Base-by-base conservation (phyloP, 2,329 filamentous ascomycete genomes). In the Teratosphaeria gauchensis region DNA sequence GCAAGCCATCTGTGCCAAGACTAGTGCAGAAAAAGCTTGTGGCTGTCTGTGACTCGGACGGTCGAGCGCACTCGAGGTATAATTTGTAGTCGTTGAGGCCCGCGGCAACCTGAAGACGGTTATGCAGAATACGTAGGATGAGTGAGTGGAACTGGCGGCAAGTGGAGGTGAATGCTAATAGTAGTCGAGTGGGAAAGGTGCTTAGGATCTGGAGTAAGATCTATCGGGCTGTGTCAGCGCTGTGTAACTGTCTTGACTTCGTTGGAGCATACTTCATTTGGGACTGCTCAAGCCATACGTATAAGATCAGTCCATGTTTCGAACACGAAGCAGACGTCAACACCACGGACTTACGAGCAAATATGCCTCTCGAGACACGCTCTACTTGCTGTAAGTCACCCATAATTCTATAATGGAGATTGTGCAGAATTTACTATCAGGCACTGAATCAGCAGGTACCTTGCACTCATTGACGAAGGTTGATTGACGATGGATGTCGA, bases 61-160 rank as follows among this genome's bases (percentile, higher is more conserved):
- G 89, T 63, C 88, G 88, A 68, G 88, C 92, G 71, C 87, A 90
- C 74, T 92, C 88, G 51, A 95, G 82, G 42, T 92, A 83, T 46
- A 94, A 74, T 57, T 85, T 82, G 67, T 89, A 83, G 42, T 84
- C 80, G 42, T 80, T 74, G 7, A 87, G 73, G 2, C 80, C 74
- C 4, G 84, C 79, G 21, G 84, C 82, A 21, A 80, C 71, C 53
- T 85, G 73, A 1, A 90, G 77, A 35, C 88, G 84, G 54, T 81
- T 79, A 62, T 88, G 82, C 7, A 90, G 73, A 52, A 89, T 80
- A 30, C 83, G 82, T 4, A 85, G 73, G 58, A 87, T 79, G 48
- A 88, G 69, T 48, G 78, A 81, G 70, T 87, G 80, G 66, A 90
- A 82, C 46, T 82, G 84, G 32, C 79, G 83, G 57, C 81, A 88